Evolutionary conservation across 805 yeast species (phyloP), one percentile per base, ranked within the genome.

Genomic region (Myxozyma lipomycoides): DNA sequence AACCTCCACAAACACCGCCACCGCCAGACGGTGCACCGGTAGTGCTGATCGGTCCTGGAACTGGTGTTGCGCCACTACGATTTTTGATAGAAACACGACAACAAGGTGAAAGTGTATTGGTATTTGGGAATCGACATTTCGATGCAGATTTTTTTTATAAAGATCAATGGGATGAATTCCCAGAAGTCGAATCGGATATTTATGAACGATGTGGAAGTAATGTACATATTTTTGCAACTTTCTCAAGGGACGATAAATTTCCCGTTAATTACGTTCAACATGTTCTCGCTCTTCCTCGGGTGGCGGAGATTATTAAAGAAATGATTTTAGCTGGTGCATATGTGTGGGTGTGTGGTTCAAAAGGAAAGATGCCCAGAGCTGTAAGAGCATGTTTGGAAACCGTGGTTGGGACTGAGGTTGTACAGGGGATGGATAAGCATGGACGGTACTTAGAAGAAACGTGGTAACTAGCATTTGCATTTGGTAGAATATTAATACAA

Each of bases 31-130:
- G 63, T 3, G 64, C 53, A 2, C 85, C 95, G 0, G 68, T 85
- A 23, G 69, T 93, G 2, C 72, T 91, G 77, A 75, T 91, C 3
- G 84, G 91, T 1, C 95, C 98, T 0, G 99, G 98, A 2, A 95
- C 98, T 0, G 99, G 99, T 1, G 73, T 93, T 9, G 98, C 99
- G 0, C 98, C 98, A 1, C 81, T 91, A 77, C 78, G 87, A 61
- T 77, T 86, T 1, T 62, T 90, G 37, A 74, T 91, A 12, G 78
- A 51, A 12, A 40, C 30, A 66, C 18, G 34, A 56, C 71, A 70
- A 24, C 64, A 67, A 1, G 19, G 19, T 7, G 38, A 12, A 7
- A 62, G 84, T 37, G 69, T 75, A 39, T 66, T 91, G 24, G 86
- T 90, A 60, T 78, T 79, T 53, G 98, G 98, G 1, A 84, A 84